Conservation (phyloP, 2,329 filamentous ascomycete species). For the Trichoderma aggressivum region DNA sequence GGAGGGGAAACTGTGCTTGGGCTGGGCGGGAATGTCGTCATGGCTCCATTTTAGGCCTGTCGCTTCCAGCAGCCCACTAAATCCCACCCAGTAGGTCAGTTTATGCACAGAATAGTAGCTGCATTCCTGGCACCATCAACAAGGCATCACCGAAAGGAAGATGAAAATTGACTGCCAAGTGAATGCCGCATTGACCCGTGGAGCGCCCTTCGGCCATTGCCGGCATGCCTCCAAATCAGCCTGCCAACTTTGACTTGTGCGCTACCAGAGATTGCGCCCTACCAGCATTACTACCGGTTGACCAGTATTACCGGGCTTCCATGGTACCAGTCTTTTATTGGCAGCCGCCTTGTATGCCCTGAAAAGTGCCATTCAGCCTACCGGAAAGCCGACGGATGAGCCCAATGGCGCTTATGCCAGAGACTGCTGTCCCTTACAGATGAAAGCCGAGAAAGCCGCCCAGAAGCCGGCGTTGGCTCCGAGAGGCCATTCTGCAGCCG, state of each 20-base stretch:
- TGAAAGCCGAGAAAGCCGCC: not conserved
- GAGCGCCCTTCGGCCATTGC: not conserved
- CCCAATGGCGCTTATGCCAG: not conserved
- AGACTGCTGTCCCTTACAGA: not conserved
- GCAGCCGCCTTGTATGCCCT: not conserved
- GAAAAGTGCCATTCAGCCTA: conserved; percentile 1
- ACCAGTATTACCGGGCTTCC: not conserved
- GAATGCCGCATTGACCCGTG: not conserved
- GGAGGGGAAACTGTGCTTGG: not conserved
- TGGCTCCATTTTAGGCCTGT: not conserved
- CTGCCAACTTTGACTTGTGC: not conserved
- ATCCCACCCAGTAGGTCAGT: not conserved
- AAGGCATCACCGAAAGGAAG: not conserved
- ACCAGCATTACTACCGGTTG: not conserved
- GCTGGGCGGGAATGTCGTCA: conserved; percentile 15
- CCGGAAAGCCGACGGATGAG: not conserved
- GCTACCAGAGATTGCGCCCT: not conserved
- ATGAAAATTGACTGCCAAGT: not conserved
- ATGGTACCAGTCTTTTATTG: not conserved
- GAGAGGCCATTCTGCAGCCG: not conserved
- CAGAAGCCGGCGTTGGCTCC: not conserved
- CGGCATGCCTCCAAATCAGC: not conserved
- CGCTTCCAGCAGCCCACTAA: conserved; percentile 6
- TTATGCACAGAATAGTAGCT: not conserved
- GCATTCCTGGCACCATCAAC: not conserved